Conservation (phyloP, 2,329 filamentous ascomycete genomes). For the Emmonsia crescens region DNA sequence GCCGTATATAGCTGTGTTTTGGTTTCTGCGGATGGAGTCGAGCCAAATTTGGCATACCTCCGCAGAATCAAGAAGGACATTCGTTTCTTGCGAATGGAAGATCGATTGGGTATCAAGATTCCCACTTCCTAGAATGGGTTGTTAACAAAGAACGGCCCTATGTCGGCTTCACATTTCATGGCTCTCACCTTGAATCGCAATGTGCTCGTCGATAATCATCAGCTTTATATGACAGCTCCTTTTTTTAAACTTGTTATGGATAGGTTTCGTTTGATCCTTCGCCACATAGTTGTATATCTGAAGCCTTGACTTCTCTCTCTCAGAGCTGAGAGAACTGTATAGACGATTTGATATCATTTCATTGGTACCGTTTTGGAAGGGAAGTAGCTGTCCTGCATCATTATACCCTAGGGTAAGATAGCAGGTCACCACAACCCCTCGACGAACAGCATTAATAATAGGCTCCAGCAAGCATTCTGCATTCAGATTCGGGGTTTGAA, state of each 20-base stretch:
- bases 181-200: slow-evolving; percentile 52
- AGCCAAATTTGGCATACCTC: slow-evolving; percentile 54
- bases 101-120: slow-evolving; percentile 75
- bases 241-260: slow-evolving; percentile 54
- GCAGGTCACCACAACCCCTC: slow-evolving; percentile 57
- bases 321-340: slow-evolving; percentile 45
- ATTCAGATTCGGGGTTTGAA: slow-evolving; percentile 69
- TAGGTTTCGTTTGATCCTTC: slow-evolving; percentile 59
- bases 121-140: slow-evolving; percentile 43
- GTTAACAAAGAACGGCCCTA: neutral
- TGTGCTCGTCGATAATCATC: slow-evolving; percentile 57
- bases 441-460: slow-evolving; percentile 52
- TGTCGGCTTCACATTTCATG: neutral
- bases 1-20: slow-evolving; percentile 55
- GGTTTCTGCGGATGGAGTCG: slow-evolving; percentile 51
- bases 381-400: slow-evolving; percentile 64
- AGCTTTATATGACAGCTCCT: slow-evolving; percentile 68
- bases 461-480: slow-evolving; percentile 56
- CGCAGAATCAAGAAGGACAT: slow-evolving; percentile 59
- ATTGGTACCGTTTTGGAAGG: slow-evolving; percentile 64
- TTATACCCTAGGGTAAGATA: slow-evolving; percentile 73
- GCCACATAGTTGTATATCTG: slow-evolving; percentile 61
- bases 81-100: slow-evolving; percentile 69
- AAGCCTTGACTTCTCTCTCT: slow-evolving; percentile 40
- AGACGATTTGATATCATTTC: slow-evolving; percentile 56